Conservation (phyloP, 441 rosid species). For the Gossypium laxum region DNA sequence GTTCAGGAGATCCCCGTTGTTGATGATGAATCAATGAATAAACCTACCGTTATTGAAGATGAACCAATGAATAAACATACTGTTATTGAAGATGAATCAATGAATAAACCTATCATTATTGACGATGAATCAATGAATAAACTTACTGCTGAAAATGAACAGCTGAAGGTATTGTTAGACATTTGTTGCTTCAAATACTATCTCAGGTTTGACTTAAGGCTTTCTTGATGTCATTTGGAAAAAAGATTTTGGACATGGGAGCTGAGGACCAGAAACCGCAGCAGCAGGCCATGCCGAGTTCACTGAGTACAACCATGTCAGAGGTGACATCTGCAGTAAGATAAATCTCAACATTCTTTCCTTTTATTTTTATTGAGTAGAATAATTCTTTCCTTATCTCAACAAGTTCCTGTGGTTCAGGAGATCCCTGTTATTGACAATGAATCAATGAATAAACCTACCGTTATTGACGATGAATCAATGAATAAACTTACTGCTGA, state of each 20-base stretch:
- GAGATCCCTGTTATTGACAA: background rate
- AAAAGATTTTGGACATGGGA: slow-evolving; percentile 72
- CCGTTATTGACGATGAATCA: slow-evolving; percentile 41
- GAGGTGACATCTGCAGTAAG: slow-evolving; percentile 41
- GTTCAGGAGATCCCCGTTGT: background rate
- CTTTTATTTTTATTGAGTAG: background rate
- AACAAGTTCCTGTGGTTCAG: background rate
- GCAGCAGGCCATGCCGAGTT: slow-evolving; percentile 44
- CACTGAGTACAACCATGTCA: slow-evolving; percentile 38
- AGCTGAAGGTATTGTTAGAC: slow-evolving; percentile 49
- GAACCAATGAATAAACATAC: background rate
- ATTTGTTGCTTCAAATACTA: slow-evolving; percentile 13
- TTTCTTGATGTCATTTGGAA: slow-evolving; percentile 26
- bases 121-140: slow-evolving; percentile 45
- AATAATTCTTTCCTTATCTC: background rate
- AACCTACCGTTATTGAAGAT: background rate
- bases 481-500: slow-evolving; percentile 55
- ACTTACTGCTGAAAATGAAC: slow-evolving; percentile 68
- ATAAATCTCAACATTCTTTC: slow-evolving; percentile 8
- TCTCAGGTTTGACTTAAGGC: background rate
- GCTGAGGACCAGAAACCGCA: slow-evolving; percentile 51
- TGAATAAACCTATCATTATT: slow-evolving; percentile 20
- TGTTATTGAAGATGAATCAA: slow-evolving; percentile 17
- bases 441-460: background rate
- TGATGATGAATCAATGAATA: background rate